Conservation (phyloP, 345 rosid species). For the Draba incana region DNA sequence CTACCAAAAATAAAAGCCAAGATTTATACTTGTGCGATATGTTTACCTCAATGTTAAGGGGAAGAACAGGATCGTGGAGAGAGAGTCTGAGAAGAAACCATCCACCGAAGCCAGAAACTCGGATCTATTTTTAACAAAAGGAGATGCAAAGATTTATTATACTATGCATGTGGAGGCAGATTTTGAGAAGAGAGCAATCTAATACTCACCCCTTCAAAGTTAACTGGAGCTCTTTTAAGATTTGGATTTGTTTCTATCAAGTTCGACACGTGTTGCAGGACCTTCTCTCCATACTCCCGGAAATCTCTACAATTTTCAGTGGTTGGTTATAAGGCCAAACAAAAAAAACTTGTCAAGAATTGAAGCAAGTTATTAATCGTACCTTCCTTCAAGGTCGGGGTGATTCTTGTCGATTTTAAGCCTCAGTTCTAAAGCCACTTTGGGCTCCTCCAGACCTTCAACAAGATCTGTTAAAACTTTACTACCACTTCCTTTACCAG, state of each 20-base stretch:
- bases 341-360: background rate
- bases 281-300: constrained; percentile 88
- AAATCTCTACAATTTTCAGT: constrained; percentile 60
- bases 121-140: constrained; percentile 54
- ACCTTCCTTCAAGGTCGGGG: constrained; percentile 93
- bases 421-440: constrained; percentile 76
- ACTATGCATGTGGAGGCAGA: background rate
- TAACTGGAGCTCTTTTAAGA: constrained; percentile 82
- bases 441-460: constrained; percentile 81
- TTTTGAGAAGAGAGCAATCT: background rate
- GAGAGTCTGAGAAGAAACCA: constrained; percentile 99
- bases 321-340: background rate
- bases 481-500: constrained; percentile 72
- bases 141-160: constrained; percentile 21
- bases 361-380: constrained; percentile 31
- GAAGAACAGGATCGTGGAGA: constrained; percentile 97
- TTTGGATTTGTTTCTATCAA: constrained; percentile 55
- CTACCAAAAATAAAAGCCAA: background rate
- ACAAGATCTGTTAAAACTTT: constrained; percentile 86
- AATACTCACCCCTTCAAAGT: constrained; percentile 81
- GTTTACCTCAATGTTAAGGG: constrained; percentile 93
- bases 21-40: background rate
- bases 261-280: constrained; percentile 70
- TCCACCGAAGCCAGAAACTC: constrained; percentile 90
- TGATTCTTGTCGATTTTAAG: constrained; percentile 84